Evolutionary conservation across 495 filamentous ascomycete species (phyloP).

Genomic region (Penicillium paradoxum): DNA sequence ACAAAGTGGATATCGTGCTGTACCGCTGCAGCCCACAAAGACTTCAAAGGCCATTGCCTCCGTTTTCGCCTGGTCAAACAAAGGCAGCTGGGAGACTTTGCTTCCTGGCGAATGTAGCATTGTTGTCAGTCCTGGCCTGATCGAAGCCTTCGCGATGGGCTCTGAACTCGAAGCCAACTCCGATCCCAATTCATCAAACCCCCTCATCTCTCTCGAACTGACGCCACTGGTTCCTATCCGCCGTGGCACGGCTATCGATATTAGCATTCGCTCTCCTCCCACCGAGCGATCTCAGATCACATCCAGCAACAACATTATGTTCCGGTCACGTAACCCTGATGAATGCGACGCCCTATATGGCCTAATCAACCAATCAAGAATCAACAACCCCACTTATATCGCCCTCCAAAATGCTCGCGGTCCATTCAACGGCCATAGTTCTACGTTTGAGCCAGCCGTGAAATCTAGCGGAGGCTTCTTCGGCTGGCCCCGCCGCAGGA

Average conservation of each 20-base stretch:
- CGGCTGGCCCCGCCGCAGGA: constrained; percentile 46
- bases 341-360: constrained; percentile 80
- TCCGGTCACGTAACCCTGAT: constrained; percentile 70
- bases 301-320: constrained; percentile 74
- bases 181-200: constrained; percentile 42
- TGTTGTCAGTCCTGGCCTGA: constrained; percentile 72
- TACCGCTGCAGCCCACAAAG: constrained; percentile 52
- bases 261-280: constrained; percentile 82
- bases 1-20: constrained; percentile 56
- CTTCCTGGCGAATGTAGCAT: constrained; percentile 73
- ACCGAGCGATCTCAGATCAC: constrained; percentile 64
- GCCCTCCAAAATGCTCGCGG: constrained; percentile 69
- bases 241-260: constrained; percentile 84
- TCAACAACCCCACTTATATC: constrained; percentile 85
- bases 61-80: constrained; percentile 81
- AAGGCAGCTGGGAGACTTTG: constrained; percentile 75
- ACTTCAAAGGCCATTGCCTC: constrained; percentile 64
- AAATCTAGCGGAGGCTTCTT: constrained; percentile 36
- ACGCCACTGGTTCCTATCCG: constrained; percentile 85
- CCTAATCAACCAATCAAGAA: constrained; percentile 74
- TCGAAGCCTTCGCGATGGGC: constrained; percentile 73
- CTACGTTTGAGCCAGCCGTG: constrained; percentile 25
- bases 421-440: constrained; percentile 28
- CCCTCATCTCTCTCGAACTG: constrained; percentile 74
- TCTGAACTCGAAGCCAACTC: constrained; percentile 28